A percentile compares a stretch with the other conserved stretches of the same genome.
phyloP scores from a whole-genome alignment of 176 grass and related monocot species.

The barley (Hordeum vulgare) region DNA sequence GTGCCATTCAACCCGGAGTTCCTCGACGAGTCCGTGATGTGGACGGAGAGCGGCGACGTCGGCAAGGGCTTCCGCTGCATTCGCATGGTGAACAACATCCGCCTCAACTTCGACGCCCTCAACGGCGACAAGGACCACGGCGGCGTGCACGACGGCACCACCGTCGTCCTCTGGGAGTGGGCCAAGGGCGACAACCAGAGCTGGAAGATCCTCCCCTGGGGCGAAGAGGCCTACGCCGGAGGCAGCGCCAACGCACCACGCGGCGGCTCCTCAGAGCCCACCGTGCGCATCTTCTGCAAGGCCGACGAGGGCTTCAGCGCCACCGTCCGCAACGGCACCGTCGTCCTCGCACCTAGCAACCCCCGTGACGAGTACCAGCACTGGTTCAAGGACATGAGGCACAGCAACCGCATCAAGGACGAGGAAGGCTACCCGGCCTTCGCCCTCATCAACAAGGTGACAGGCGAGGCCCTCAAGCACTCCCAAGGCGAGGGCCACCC shows the following conservation, averaged over 20 bases:
- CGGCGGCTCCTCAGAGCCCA: slow-evolving; percentile 35
- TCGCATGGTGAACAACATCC: slow-evolving; percentile 77
- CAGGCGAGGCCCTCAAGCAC: slow-evolving; percentile 84
- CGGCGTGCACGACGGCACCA: slow-evolving; percentile 77
- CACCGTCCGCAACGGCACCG: slow-evolving; percentile 47
- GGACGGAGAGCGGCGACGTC: slow-evolving; percentile 73
- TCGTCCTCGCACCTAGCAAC: slow-evolving; percentile 63
- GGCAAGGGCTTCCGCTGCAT: slow-evolving; percentile 79
- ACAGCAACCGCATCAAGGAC: slow-evolving; percentile 71
- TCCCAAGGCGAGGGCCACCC: slow-evolving; percentile 64
- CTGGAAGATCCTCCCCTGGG: slow-evolving; percentile 84
- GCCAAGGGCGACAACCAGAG: slow-evolving; percentile 80
- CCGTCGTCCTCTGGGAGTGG: slow-evolving; percentile 78
- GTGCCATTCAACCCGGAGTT: slow-evolving; percentile 52
- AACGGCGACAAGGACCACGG: slow-evolving; percentile 80
- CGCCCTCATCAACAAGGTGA: slow-evolving; percentile 72
- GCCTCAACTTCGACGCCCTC: slow-evolving; percentile 68
- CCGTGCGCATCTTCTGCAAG: slow-evolving; percentile 70
- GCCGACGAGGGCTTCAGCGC: slow-evolving; percentile 73
- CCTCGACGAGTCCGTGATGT: slow-evolving; percentile 67
- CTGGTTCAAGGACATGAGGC: slow-evolving; percentile 90
- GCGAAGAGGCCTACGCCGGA: slow-evolving; percentile 39
- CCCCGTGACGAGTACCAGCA: slow-evolving; percentile 73
- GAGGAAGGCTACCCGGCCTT: slow-evolving; percentile 89
- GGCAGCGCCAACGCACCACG: slow-evolving; percentile 9